Conservation (phyloP, 495 filamentous ascomycete species). For the Hyaloscypha hepaticicola region DNA sequence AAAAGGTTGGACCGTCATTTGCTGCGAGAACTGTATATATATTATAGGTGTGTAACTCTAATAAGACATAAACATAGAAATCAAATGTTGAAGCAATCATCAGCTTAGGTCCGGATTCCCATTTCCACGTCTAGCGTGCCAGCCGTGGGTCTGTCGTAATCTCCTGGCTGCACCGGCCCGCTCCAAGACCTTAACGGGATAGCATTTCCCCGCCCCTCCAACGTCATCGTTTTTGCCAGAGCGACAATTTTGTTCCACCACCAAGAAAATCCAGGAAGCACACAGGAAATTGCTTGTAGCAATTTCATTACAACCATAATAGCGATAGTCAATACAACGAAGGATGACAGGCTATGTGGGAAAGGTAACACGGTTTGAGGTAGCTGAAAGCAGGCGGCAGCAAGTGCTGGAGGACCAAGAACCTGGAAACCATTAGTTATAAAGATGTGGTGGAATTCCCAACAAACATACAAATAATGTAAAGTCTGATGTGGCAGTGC, state of each 20-base stretch:
- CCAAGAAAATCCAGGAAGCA: background rate
- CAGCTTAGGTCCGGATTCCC: no score
- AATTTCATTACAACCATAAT: conserved; percentile 7
- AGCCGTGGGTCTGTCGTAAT: no score
- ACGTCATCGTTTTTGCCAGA: background rate
- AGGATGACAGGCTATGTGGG: background rate
- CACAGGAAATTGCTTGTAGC: background rate
- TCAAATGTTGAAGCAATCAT: no score
- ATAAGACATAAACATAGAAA: no score
- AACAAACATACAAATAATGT: conserved; percentile 4
- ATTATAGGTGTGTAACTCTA: no score
- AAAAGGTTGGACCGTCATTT: no score
- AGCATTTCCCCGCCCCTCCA: background rate
- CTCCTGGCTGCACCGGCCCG: no score
- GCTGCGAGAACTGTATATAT: no score
- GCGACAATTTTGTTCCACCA: conserved; percentile 6
- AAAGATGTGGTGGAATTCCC: background rate
- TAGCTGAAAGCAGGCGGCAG: conserved; percentile 6
- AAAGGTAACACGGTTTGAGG: conserved; percentile 3
- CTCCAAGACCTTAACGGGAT: no score
- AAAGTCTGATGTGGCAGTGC: background rate
- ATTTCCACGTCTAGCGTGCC: no score
- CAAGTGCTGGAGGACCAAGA: background rate
- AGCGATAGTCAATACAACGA: background rate
- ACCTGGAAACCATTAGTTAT: conserved; percentile 8